Conservation (phyloP, 345 rosid species). For the Corymbia maculata region DNA sequence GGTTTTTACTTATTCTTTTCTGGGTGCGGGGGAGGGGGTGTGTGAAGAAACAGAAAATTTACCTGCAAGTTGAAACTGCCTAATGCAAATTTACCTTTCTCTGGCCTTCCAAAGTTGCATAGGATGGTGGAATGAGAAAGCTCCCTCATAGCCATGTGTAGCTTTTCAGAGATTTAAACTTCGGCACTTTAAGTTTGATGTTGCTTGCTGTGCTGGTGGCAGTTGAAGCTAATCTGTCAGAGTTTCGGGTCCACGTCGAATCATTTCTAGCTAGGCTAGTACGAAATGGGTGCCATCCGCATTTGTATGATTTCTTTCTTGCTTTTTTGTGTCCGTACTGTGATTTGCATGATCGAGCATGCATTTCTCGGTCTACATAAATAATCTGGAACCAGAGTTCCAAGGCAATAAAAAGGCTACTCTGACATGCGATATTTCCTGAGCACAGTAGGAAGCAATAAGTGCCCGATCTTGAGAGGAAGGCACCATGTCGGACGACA, state of each 20-base stretch:
- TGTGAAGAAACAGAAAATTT: neutral
- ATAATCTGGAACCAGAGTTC: neutral
- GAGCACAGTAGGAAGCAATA: neutral
- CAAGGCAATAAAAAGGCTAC: neutral
- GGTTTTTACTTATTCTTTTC: neutral
- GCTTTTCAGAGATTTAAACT: neutral
- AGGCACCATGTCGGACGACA: neutral
- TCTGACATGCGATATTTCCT: neutral
- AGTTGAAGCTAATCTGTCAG: neutral
- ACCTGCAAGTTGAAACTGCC: neutral
- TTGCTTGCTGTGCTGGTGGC: neutral
- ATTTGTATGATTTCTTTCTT: neutral
- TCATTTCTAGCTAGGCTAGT: neutral
- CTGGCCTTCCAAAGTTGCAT: neutral
- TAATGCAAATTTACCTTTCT: neutral
- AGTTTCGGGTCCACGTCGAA: neutral
- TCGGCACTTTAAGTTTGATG: neutral
- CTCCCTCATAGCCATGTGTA: neutral
- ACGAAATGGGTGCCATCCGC: neutral
- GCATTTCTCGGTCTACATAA: neutral
- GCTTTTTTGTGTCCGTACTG: neutral
- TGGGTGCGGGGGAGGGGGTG: neutral
- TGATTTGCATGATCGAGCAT: neutral
- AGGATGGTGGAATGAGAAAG: neutral
- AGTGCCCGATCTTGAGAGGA: neutral